phyloP scores from a whole-genome alignment of 495 filamentous ascomycete species.

The Clohesyomyces aquaticus region DNA sequence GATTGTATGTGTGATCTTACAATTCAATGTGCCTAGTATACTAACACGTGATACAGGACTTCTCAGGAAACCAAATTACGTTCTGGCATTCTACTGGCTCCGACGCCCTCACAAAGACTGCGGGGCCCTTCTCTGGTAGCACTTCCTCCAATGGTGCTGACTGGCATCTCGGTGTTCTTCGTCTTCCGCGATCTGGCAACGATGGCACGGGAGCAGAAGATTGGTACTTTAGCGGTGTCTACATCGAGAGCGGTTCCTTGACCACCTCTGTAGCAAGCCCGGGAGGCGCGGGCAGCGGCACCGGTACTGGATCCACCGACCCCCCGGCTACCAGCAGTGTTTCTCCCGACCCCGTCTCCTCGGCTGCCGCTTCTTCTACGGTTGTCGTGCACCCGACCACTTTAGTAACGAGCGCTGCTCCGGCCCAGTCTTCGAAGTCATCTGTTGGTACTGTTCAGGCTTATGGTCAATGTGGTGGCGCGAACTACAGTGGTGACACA shows the following conservation, averaged over 20 bases:
- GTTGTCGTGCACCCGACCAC: neutral
- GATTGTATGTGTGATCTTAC: slow-evolving; percentile 33
- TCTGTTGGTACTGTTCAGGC: slow-evolving; percentile 1
- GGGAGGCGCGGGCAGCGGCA: neutral
- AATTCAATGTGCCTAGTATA: neutral
- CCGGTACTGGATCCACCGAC: neutral
- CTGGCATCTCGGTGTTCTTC: slow-evolving; percentile 74
- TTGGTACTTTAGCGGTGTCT: slow-evolving; percentile 74
- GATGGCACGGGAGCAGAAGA: slow-evolving; percentile 60
- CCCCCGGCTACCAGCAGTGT: neutral
- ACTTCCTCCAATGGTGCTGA: slow-evolving; percentile 70
- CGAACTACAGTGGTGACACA: neutral
- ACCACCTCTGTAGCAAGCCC: slow-evolving; percentile 62
- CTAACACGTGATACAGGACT: slow-evolving; percentile 50
- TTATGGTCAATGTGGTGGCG: slow-evolving; percentile 14
- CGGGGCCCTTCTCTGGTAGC: slow-evolving; percentile 59
- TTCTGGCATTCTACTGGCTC: slow-evolving; percentile 70
- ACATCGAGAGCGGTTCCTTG: slow-evolving; percentile 65
- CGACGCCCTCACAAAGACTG: slow-evolving; percentile 59
- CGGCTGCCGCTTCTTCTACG: slow-evolving; percentile 1
- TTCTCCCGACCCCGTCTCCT: no score
- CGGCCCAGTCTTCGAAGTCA: neutral
- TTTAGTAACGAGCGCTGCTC: neutral
- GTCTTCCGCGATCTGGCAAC: slow-evolving; percentile 62
- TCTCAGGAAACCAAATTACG: slow-evolving; percentile 61